Base-by-base conservation (phyloP, 2,329 filamentous ascomycete species). In the Cryphonectria japonica region DNA sequence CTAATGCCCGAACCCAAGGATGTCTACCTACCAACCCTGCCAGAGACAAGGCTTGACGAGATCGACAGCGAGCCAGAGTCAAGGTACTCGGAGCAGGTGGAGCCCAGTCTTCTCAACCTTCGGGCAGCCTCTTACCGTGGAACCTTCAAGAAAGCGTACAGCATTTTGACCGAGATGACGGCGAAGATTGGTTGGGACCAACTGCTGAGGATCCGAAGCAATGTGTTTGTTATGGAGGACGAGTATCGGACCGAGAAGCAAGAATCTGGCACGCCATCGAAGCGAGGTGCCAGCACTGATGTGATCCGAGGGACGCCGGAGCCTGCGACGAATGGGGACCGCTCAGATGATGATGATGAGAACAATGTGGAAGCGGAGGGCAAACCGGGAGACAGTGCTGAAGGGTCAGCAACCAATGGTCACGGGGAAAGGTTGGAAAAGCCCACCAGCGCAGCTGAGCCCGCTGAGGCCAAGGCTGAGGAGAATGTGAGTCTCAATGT, bases 221-320 rank as follows among this genome's bases (percentile, higher is more conserved):
- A 95, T 74, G 96, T 99, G 1, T 99, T 99, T 76, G 96, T 99
- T 65, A 99, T 99, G 96, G 96, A 99, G 80, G 96, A 99, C 78
- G 96, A 99, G 80, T 99, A 99, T 79, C 90, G 96, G 65, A 92
- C 91, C 70, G 96, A 98, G 82, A 93, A 93, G 81, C 90, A 93
- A 70, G 89, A 91, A 73, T 81, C 84, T 65, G 79, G 83, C 22
- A 78, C 81, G 62, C 78, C 83, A 71, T 80, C 81, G 34, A 91
- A 90, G 76, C 89, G 92, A 61, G 94, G 92, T 79, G 88, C 94
- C 65, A 96, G 94, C 83, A 93, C 91, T 61, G 91, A 94, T 75
- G 92, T 90, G 66, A 84, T 97, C 62, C 90, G 91, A 70, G 91
- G 92, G 61, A 91, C 91, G 37, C 91, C 93, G 26, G 87, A 89